A percentile compares a stretch with the other conserved stretches of the same genome.
phyloP scores from a whole-genome alignment of 2,329 filamentous ascomycete species.

The Penicillium sp. region DNA sequence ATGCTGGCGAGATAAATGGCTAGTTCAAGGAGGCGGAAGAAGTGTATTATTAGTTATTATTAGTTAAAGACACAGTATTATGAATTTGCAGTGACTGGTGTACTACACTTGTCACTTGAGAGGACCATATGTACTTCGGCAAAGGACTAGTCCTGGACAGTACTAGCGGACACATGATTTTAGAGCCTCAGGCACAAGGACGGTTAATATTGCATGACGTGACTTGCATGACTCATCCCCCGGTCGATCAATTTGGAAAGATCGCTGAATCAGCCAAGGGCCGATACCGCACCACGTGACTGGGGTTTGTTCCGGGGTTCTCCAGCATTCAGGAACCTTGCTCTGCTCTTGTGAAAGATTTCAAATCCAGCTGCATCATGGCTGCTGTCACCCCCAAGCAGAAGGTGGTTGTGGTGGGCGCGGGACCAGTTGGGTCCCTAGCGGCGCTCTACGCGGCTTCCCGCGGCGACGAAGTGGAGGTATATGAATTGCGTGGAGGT shows the following conservation, averaged over 20 bases:
- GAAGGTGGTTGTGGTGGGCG: slow-evolving; percentile 83
- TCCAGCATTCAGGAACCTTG: background rate
- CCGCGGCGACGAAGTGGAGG: slow-evolving; percentile 83
- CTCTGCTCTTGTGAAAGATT: background rate
- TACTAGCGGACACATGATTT: background rate
- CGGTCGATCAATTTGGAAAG: slow-evolving; percentile 4
- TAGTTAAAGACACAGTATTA: background rate
- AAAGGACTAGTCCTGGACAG: background rate
- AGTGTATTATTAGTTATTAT: background rate
- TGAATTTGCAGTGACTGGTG: background rate
- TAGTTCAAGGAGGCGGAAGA: too few species aligned
- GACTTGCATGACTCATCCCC: background rate
- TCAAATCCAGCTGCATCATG: slow-evolving; percentile 7
- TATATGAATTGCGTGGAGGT: slow-evolving; percentile 94
- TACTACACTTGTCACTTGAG: too few species aligned
- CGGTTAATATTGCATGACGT: background rate
- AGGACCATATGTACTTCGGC: background rate
- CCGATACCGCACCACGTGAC: slow-evolving; percentile 8
- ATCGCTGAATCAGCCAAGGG: background rate
- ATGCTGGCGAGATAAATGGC: background rate
- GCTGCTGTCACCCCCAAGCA: slow-evolving; percentile 41
- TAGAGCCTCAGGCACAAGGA: background rate
- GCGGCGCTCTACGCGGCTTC: slow-evolving; percentile 90
- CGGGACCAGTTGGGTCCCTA: slow-evolving; percentile 88
- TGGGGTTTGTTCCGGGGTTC: slow-evolving; percentile 1